These are phyloP conservation scores for Carex pumila DNA, from an alignment of 176 grass and related monocot genomes.

Conservation along the genomic window DNA sequence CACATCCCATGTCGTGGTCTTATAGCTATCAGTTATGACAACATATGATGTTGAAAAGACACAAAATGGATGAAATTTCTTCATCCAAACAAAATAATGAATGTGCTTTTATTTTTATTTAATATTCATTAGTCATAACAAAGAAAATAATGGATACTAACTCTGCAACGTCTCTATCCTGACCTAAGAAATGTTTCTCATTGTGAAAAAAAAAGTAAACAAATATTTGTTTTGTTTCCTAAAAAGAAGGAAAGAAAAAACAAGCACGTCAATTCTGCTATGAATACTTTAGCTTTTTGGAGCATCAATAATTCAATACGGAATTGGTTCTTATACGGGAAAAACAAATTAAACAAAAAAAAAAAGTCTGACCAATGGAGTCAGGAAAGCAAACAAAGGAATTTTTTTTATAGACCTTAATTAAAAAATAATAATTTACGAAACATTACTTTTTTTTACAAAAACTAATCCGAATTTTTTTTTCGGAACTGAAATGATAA, in stretches of 20 bases:
- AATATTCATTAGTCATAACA: not conserved
- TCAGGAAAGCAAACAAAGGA: no score
- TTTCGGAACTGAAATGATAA: no score
- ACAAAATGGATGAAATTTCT: not conserved
- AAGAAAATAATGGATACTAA: not conserved
- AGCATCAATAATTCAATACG: not conserved
- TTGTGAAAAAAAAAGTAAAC: not conserved
- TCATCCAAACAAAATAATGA: not conserved
- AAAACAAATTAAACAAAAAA: not conserved
- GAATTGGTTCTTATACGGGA: not conserved
- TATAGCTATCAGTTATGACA: not conserved
- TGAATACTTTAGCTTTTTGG: not conserved
- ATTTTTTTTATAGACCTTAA: no score
- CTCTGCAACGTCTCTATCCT: not conserved
- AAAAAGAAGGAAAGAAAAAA: conserved; percentile 1
- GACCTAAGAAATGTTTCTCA: not conserved
- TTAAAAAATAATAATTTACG: no score
- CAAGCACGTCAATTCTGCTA: not conserved
- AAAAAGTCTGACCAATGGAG: not conserved
- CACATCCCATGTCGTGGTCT: not conserved
- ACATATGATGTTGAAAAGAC: not conserved
- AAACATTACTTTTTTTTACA: no score
- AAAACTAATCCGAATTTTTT: no score
- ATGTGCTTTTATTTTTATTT: not conserved
- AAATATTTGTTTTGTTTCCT: not conserved